Evolutionary conservation across 306 rosid species (phyloP), one percentile per base, ranked within the genome.

Genomic region (Glycine tomentella): DNA sequence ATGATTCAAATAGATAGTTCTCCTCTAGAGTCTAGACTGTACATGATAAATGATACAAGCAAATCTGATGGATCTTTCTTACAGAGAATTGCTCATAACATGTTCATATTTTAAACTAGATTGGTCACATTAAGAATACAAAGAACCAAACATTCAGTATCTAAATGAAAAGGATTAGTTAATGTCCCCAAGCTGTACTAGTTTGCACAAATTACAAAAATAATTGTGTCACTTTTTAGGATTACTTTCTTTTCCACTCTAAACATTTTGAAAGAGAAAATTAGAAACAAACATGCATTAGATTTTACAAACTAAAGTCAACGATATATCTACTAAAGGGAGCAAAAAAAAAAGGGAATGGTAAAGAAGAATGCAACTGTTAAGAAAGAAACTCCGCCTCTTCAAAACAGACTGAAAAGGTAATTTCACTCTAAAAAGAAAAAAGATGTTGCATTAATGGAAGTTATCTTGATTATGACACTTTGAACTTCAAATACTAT

Each of bases 171-270:
- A 50, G 55, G 33, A 20, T 63, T n/a, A 8, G 59, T 48, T 31
- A 80, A 59, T 57, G 52, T 25, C 40, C 49, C 38, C 3, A 42
- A 34, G 68, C 51, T 10, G n/a, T 74, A 16, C 52, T 73, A 73
- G n/a, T 46, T 81, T 73, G 61, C 59, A 49, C 17, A 72, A 72
- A 80, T 59, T 61, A 16, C 9, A 51, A 61, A 81, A 81, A 81
- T 16, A 66, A 75, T 57, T 44, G 63, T 8, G 40, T 48, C 65
- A 49, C 67, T 38, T 68, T 49, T 49, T 40, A 58, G 56, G 11
- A 62, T n/a, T 42, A 52, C 62, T 53, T 76, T 76, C 59, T 40
- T 76, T 76, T 16, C 38, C 38, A 20, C 25, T 44, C 68, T 42
- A 42, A 53, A 76, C 51, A 69, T 70, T 82, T 7, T 67, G 31